Evolutionary conservation across 148 eudicot genomes (phyloP).

Genomic region (Diospyros kaki): DNA sequence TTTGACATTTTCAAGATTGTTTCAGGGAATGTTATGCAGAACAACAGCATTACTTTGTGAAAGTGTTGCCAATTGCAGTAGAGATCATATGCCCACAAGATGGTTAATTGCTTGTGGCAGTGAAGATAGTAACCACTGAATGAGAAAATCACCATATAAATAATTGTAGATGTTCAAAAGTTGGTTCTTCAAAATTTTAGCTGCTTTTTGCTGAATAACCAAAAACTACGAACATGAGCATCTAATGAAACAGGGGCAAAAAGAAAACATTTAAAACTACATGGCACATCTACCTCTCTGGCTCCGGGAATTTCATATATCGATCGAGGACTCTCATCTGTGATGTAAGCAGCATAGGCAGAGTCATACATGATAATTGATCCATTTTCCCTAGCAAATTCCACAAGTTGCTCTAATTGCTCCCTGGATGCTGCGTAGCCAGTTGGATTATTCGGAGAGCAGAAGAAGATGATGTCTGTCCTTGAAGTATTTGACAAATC

Average conservation of each 20-base stretch:
- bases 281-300: constrained; percentile 40
- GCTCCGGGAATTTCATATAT: constrained; percentile 82
- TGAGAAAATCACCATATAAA: too few relatives aligned
- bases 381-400: constrained; percentile 62
- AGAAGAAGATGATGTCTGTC: constrained; percentile 83
- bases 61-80: too few relatives aligned
- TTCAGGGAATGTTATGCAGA: too few relatives aligned
- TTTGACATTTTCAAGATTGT: too few relatives aligned
- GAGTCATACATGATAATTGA: constrained; percentile 78
- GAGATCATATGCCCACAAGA: too few relatives aligned
- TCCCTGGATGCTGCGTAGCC: constrained; percentile 67
- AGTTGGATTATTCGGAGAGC: constrained; percentile 90
- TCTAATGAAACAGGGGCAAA: not conserved
- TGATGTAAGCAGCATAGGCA: constrained; percentile 62
- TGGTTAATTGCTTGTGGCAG: too few relatives aligned
- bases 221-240: not conserved
- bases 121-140: too few relatives aligned
- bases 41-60: too few relatives aligned
- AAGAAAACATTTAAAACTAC: not conserved
- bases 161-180: too few relatives aligned
- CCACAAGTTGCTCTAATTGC: constrained; percentile 56
- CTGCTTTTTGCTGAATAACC: too few relatives aligned
- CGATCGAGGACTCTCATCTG: constrained; percentile 57
- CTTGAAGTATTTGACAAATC: constrained; percentile 41
- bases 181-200: too few relatives aligned